phyloP scores from a whole-genome alignment of 2,329 filamentous ascomycete species.

The Cadophora luteo-olivacea region DNA sequence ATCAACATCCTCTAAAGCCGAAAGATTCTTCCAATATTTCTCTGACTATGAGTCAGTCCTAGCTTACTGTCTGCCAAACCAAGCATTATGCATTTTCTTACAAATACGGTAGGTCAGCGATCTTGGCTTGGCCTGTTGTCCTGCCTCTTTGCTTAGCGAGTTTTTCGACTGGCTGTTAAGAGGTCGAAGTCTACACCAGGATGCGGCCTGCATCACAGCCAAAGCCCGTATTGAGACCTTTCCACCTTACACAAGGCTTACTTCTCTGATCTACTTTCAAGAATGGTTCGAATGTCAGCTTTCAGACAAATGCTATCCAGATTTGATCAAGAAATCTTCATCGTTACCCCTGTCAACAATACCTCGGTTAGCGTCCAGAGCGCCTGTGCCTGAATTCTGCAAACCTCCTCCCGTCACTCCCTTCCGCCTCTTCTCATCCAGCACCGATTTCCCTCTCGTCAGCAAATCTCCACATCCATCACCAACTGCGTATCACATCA shows the following conservation, averaged over 20 bases:
- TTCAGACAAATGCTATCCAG: neutral
- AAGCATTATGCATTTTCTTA: neutral
- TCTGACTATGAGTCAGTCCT: neutral
- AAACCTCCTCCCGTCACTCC: neutral
- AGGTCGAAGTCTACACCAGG: neutral
- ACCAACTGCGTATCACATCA: conserved; percentile 4
- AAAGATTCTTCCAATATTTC: neutral
- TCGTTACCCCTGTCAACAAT: neutral
- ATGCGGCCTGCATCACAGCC: neutral
- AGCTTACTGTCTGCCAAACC: neutral
- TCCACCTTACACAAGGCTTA: conserved; percentile 7
- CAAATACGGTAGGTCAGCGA: neutral
- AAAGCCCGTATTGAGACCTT: neutral
- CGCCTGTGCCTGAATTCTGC: conserved; percentile 13
- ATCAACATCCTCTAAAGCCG: neutral
- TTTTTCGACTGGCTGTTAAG: neutral
- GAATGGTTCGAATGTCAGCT: neutral
- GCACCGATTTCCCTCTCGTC: neutral
- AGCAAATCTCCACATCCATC: conserved; percentile 12
- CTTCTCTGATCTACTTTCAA: neutral
- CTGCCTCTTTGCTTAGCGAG: neutral
- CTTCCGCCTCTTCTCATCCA: conserved; percentile 8
- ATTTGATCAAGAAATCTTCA: neutral
- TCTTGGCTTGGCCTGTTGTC: neutral
- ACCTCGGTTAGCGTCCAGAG: neutral